Conservation (phyloP, 1,284 basidiomycete genomes). For the Coniophora puteana region DNA sequence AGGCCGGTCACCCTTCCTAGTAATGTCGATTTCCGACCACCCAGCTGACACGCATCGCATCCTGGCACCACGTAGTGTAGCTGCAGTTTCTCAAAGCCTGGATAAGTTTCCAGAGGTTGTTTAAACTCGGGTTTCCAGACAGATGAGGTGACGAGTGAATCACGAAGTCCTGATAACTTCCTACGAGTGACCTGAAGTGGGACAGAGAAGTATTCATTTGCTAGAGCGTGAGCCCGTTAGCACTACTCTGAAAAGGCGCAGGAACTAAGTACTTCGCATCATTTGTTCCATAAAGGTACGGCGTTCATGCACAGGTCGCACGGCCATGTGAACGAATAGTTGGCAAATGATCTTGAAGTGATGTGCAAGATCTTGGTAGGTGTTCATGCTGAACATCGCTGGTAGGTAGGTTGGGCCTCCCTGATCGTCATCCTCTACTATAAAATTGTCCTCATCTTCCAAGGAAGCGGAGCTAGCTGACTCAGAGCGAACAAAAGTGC, state of each 20-base stretch:
- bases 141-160: slow-evolving; percentile 74
- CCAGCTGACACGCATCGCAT: slow-evolving; percentile 80
- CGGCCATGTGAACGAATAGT: slow-evolving; percentile 77
- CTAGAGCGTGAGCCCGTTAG: slow-evolving; percentile 28
- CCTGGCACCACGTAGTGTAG: slow-evolving; percentile 56
- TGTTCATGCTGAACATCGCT: slow-evolving; percentile 71
- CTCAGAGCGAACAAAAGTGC: slow-evolving; percentile 16
- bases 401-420: slow-evolving; percentile 50
- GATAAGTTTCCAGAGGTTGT: slow-evolving; percentile 59
- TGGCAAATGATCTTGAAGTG: slow-evolving; percentile 87
- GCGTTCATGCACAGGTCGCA: slow-evolving; percentile 50
- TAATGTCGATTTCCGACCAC: slow-evolving; percentile 61
- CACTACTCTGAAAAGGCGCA: slow-evolving; percentile 5
- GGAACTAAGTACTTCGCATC: slow-evolving; percentile 45
- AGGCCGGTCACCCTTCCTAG: slow-evolving; percentile 53
- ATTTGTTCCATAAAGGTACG: slow-evolving; percentile 49
- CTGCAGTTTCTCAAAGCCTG: slow-evolving; percentile 48
- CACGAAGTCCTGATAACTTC: slow-evolving; percentile 62
- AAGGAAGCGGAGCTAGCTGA: slow-evolving; percentile 21
- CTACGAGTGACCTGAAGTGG: slow-evolving; percentile 60
- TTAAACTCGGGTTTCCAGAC: slow-evolving; percentile 75
- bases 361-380: slow-evolving; percentile 67
- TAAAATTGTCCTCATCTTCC: slow-evolving; percentile 44
- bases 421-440: slow-evolving; percentile 75
- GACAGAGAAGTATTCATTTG: slow-evolving; percentile 69